phyloP scores from a whole-genome alignment of 345 rosid species.

The Garcia nutans region DNA sequence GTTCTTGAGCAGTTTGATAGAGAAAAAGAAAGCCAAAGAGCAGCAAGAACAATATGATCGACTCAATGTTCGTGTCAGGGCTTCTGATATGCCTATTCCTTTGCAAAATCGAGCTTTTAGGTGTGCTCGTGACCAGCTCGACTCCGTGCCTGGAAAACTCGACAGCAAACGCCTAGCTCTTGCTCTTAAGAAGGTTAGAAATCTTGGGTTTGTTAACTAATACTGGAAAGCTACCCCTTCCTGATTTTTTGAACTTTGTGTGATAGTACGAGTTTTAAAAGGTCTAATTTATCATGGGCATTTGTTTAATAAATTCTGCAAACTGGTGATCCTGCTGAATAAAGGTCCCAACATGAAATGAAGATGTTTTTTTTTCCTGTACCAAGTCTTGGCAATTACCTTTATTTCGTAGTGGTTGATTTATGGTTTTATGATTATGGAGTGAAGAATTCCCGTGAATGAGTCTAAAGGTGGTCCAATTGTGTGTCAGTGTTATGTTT shows the following conservation, averaged over 20 bases:
- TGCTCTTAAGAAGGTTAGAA: slow-evolving; percentile 75
- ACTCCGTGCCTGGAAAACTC: slow-evolving; percentile 69
- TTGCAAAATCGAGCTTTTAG: slow-evolving; percentile 68
- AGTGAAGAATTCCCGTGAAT: not conserved
- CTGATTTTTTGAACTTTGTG: not conserved
- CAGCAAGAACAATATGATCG: slow-evolving; percentile 52
- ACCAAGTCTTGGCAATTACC: too few species aligned
- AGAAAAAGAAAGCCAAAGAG: slow-evolving; percentile 79
- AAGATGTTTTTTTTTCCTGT: not conserved
- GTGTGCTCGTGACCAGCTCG: slow-evolving; percentile 76
- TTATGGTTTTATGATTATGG: not conserved
- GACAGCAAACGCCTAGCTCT: slow-evolving; percentile 92
- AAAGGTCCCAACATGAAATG: not conserved
- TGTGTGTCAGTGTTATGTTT: not conserved
- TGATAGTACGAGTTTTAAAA: not conserved
- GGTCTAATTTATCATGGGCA: not conserved
- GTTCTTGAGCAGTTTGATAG: slow-evolving; percentile 81
- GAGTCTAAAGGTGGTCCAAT: slow-evolving; percentile 3
- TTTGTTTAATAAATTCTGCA: not conserved
- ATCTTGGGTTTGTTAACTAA: not conserved
- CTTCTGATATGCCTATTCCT: slow-evolving; percentile 76
- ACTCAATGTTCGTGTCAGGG: slow-evolving; percentile 72
- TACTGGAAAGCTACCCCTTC: not conserved
- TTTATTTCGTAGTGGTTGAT: not conserved
- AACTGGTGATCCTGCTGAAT: not conserved